Evolutionary conservation across 176 grass and related monocot species (phyloP).

Genomic region (Carex littledalei): DNA sequence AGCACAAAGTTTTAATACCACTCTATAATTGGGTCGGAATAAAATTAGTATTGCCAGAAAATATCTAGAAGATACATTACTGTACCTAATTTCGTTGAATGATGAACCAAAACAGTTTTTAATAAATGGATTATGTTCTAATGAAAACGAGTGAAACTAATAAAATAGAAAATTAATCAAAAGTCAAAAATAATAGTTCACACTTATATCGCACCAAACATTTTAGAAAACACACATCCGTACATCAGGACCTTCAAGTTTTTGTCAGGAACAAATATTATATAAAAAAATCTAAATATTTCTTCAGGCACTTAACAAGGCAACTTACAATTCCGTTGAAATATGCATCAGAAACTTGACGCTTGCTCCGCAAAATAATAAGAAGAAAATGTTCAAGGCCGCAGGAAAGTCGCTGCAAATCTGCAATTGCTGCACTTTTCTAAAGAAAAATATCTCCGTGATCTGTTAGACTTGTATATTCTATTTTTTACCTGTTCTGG

Average conservation of each 20-base stretch:
- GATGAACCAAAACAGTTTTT: not conserved
- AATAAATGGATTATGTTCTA: not conserved
- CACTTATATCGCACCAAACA: not conserved
- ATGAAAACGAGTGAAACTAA: not conserved
- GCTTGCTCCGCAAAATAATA: not conserved
- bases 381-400: not conserved
- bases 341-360: not conserved
- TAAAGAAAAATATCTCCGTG: not conserved
- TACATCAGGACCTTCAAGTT: not conserved
- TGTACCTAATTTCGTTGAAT: too few species aligned
- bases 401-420: too few species aligned
- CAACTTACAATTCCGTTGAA: not conserved
- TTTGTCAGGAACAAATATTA: not conserved
- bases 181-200: not conserved
- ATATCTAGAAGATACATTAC: too few species aligned
- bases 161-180: not conserved
- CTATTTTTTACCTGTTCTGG: not conserved
- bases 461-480: not conserved
- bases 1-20: too few species aligned
- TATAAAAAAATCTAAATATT: not conserved
- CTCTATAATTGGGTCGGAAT: too few species aligned
- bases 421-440: too few species aligned
- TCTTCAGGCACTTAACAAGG: not conserved
- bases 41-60: too few species aligned
- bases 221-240: not conserved